Conservation (phyloP, 805 yeast genomes). For the Yamadazyma takamatsuzukensis region DNA sequence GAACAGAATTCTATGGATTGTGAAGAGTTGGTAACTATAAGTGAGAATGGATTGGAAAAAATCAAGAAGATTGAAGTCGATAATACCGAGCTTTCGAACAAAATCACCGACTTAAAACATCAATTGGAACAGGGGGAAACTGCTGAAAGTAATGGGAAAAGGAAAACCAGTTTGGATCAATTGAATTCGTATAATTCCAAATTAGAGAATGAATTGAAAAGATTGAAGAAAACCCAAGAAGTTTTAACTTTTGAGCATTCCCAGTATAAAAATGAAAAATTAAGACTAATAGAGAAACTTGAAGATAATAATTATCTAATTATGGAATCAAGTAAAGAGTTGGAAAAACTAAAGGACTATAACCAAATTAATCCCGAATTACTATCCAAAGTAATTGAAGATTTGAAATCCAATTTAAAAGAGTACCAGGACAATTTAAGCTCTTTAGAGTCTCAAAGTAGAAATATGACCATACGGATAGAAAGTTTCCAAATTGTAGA, state of each 20-base stretch:
- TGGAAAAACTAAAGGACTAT: slow-evolving; percentile 58
- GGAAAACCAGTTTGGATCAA: slow-evolving; percentile 36
- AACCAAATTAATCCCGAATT: slow-evolving; percentile 58
- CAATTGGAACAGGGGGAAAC: slow-evolving; percentile 26
- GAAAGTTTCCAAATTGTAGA: slow-evolving; percentile 52
- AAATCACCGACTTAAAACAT: slow-evolving; percentile 27
- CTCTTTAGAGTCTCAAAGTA: slow-evolving; percentile 39
- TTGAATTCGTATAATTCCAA: slow-evolving; percentile 45
- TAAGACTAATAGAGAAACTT: slow-evolving; percentile 51
- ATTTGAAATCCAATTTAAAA: slow-evolving; percentile 44
- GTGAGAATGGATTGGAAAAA: slow-evolving; percentile 46
- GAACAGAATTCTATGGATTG: slow-evolving; percentile 72
- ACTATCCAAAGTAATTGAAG: slow-evolving; percentile 49
- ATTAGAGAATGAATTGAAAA: slow-evolving; percentile 59
- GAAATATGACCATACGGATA: slow-evolving; percentile 50
- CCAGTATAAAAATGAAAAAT: slow-evolving; percentile 61
- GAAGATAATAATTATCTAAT: slow-evolving; percentile 59
- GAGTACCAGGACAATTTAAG: slow-evolving; percentile 24
- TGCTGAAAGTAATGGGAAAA: slow-evolving; percentile 15
- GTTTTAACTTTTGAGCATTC: slow-evolving; percentile 56
- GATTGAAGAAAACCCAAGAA: slow-evolving; percentile 61
- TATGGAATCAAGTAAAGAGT: slow-evolving; percentile 53
- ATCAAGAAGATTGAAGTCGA: slow-evolving; percentile 28
- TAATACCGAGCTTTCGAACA: slow-evolving; percentile 17
- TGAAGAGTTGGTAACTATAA: slow-evolving; percentile 54